Conservation (phyloP, 345 rosid species). For the Hibiscus tridactylites region DNA sequence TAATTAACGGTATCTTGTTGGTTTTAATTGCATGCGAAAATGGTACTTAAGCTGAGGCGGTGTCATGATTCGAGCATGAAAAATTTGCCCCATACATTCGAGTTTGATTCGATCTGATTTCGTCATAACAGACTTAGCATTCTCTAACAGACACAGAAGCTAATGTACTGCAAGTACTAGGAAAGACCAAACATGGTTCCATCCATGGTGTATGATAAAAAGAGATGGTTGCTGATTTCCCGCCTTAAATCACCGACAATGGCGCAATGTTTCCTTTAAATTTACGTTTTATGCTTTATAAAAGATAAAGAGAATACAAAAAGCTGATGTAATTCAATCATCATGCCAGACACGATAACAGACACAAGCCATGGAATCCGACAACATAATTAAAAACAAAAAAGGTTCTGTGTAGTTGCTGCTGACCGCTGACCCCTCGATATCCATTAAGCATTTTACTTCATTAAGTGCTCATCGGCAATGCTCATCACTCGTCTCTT, state of each 20-base stretch:
- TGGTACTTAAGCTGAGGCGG: too few relatives aligned
- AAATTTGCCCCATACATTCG: not conserved
- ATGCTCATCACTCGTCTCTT: not conserved
- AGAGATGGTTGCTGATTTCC: not conserved
- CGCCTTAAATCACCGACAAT: not conserved
- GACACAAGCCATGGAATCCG: constrained; percentile 1
- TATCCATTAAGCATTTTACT: too few relatives aligned
- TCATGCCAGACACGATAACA: not conserved
- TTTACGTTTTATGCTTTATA: not conserved
- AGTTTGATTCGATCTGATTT: not conserved
- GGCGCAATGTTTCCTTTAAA: not conserved
- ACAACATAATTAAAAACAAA: constrained; percentile 4
- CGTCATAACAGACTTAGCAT: too few relatives aligned
- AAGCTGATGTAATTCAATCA: not conserved
- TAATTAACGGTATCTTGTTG: not conserved
- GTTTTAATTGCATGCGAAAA: not conserved
- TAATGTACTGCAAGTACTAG: too few relatives aligned
- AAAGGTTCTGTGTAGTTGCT: not conserved
- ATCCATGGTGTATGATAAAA: not conserved
- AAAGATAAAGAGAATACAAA: not conserved
- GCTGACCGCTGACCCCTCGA: too few relatives aligned
- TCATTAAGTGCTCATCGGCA: not conserved
- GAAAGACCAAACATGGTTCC: not conserved
- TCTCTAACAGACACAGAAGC: too few relatives aligned
- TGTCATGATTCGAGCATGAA: not conserved